Percentiles rank a stretch among this genome's conserved stretches.
These are phyloP conservation scores for Coccomyxa subellipsoidea DNA, from an alignment of 163 green algal species.

Conservation along the genomic window DNA sequence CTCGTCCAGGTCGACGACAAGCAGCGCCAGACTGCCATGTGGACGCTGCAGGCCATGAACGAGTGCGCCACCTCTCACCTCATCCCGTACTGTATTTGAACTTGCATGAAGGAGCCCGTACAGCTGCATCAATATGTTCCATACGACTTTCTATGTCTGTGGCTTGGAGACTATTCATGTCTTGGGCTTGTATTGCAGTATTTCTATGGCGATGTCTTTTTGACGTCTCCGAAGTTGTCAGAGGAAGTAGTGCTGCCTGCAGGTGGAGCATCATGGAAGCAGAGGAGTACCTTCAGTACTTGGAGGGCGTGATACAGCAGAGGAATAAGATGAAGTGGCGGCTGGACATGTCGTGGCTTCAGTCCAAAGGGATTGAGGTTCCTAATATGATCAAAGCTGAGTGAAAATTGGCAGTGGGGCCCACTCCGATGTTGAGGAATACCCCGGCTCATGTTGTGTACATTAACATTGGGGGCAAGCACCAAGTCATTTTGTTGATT, in stretches of 20 bases:
- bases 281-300: conserved; percentile 16
- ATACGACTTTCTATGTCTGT: no score
- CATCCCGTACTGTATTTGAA: no score
- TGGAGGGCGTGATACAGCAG: neutral
- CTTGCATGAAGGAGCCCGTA: no score
- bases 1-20: conserved; percentile 4
- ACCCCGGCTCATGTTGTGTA: no score
- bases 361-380: conserved; percentile 2
- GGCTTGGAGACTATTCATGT: no score
- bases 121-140: no score
- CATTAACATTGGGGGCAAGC: no score
- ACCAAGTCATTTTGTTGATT: no score
- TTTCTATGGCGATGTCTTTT: no score
- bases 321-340: conserved; percentile 19
- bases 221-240: no score
- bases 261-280: conserved; percentile 26
- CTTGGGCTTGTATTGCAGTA: no score
- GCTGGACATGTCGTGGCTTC: conserved; percentile 29
- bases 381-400: neutral
- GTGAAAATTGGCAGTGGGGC: neutral
- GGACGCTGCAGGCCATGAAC: conserved; percentile 26
- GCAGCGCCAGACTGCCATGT: conserved; percentile 14
- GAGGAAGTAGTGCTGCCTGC: conserved; percentile 4
- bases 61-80: conserved; percentile 8
- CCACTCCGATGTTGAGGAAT: no score